Conservation (phyloP, 495 filamentous ascomycete species). For the Stereocaulon alpinum region DNA sequence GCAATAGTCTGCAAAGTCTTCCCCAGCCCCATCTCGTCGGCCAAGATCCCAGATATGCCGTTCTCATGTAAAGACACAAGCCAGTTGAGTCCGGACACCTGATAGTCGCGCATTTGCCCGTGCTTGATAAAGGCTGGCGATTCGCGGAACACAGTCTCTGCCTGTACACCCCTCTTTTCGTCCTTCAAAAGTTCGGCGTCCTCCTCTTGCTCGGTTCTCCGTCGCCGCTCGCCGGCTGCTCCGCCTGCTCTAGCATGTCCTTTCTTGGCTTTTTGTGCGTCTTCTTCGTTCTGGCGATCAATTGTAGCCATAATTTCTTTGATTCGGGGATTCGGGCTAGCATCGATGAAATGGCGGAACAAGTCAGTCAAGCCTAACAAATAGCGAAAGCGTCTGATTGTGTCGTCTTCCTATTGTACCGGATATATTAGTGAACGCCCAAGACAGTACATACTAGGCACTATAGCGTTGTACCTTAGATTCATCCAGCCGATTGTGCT, state of each 20-base stretch:
- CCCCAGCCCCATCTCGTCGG: constrained; percentile 94
- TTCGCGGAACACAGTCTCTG: constrained; percentile 82
- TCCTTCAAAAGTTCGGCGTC: constrained; percentile 91
- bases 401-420: constrained; percentile 73
- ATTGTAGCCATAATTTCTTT: constrained; percentile 88
- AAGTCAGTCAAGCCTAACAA: constrained; percentile 92
- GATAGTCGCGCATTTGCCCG: constrained; percentile 88
- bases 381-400: constrained; percentile 89
- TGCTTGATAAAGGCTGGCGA: constrained; percentile 82
- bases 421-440: constrained; percentile 19
- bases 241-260: constrained; percentile 69
- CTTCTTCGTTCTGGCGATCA: constrained; percentile 78
- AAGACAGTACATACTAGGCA: background rate
- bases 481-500: constrained; percentile 80
- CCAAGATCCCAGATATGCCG: constrained; percentile 93
- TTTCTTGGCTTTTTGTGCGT: constrained; percentile 55
- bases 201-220: constrained; percentile 94
- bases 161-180: constrained; percentile 75
- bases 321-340: constrained; percentile 85
- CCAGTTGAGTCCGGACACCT: constrained; percentile 92
- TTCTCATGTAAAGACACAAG: constrained; percentile 97
- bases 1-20: constrained; percentile 86
- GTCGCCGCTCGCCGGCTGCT: constrained; percentile 66
- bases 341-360: constrained; percentile 98
- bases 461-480: constrained; percentile 58